phyloP scores from a whole-genome alignment of 768 basidiomycete species.

The Ramaria sp. region DNA sequence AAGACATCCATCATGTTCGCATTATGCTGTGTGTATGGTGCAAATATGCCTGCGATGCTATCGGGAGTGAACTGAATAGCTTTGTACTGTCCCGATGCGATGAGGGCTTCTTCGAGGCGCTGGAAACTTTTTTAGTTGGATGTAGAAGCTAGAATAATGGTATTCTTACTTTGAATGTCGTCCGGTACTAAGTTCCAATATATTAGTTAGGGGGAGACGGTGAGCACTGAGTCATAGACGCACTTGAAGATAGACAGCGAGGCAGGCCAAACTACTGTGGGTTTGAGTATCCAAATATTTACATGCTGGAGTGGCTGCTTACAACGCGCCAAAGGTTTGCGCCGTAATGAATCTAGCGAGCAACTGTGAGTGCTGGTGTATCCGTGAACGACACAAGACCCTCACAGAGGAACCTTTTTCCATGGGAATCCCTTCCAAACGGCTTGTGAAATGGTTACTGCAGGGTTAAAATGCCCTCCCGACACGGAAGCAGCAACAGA shows the following conservation, averaged over 20 bases:
- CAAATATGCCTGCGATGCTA: conserved; percentile 40
- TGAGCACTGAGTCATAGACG: not conserved
- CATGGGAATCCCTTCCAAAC: conserved; percentile 18
- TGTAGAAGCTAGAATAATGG: not conserved
- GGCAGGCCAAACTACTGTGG: conserved; percentile 1
- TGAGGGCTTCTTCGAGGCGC: conserved; percentile 21
- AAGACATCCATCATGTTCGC: conserved; percentile 34
- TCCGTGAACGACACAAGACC: no score
- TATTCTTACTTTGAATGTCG: conserved; percentile 2
- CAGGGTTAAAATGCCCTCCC: conserved; percentile 58
- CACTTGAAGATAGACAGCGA: conserved; percentile 6
- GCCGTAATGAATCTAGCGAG: not conserved
- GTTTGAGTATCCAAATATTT: not conserved
- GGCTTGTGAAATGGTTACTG: conserved; percentile 17
- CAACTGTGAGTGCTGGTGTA: not conserved
- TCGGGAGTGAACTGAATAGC: conserved; percentile 22
- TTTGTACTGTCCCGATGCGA: conserved; percentile 19
- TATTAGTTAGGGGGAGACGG: not conserved
- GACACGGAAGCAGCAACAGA: conserved; percentile 40
- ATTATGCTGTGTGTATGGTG: conserved; percentile 33
- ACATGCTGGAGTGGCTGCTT: not conserved
- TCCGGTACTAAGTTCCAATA: not conserved
- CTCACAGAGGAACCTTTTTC: conserved; percentile 15
- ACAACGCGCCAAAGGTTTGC: conserved; percentile 7
- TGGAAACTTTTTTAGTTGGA: not conserved